Base-by-base conservation (phyloP, 768 basidiomycete genomes). In the Clitopilus hobsonii region DNA sequence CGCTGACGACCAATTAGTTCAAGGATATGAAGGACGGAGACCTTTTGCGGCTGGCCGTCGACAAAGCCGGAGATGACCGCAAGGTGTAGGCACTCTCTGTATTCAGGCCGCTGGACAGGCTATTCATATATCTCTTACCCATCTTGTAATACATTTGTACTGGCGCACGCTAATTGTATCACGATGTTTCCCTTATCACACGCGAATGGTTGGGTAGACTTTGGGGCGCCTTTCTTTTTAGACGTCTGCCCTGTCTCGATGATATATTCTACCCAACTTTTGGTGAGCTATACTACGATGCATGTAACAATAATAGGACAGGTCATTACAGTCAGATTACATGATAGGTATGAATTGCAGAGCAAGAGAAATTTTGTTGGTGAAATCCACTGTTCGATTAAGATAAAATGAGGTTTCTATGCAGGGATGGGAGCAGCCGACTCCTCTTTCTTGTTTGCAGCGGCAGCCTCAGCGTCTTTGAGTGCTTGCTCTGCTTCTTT, bases 401-500 rank as follows among this genome's bases (percentile, higher is more conserved):
- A 45, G 24, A 26, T 23, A 28, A n/a, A 32, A 38, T 7, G 27
- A 52, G 29, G 25, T 24, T n/a, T 29, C 36, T 22, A 7, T 28
- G 38, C 22, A 26, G 26, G 23, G 28, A 54, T 23, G 22, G 14
- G 36, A 38, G 29, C 25, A 10, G 32, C 41, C 27, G 78, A 71
- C 38, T 81, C 84, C 55, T 81, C 79, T 63, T 86, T 85, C 70
- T 86, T 87, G 65, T 72, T 79, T 53, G 78, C 77, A 22, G 78
- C 80, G 20, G 78, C 80, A 20, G 82, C 81, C 48, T 88, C 79
- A 2, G 85, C 85, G 24, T 83, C 82, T 61, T 78, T 80, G 18
- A 88, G 81, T 2, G 85, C 85, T 67, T 82, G 80, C 69, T 87
- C 82, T 30, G 80, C 82, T 59, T 82, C 74, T 32, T 60, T 75